phyloP scores from a whole-genome alignment of 1,284 basidiomycete genomes.

The Pseudomicrostroma phylloplanum region DNA sequence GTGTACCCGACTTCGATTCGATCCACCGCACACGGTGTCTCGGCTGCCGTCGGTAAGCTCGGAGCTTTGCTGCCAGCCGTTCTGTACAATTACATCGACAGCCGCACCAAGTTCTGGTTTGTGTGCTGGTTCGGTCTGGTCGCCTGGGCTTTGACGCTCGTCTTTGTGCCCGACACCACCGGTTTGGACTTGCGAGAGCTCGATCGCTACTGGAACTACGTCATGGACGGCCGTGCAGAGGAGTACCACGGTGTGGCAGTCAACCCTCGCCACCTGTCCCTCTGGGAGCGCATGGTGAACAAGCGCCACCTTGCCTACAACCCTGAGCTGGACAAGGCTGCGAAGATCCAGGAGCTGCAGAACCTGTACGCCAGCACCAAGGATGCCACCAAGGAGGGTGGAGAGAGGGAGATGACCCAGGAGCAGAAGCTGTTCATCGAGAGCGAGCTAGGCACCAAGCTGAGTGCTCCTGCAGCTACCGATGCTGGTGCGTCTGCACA shows the following conservation, averaged over 20 bases:
- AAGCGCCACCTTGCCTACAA: slow-evolving; percentile 57
- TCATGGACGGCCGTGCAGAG: slow-evolving; percentile 53
- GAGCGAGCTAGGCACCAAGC: slow-evolving; percentile 31
- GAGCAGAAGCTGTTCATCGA: slow-evolving; percentile 38
- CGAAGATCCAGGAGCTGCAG: slow-evolving; percentile 56
- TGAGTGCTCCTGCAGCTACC: slow-evolving; percentile 7
- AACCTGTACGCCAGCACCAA: slow-evolving; percentile 49
- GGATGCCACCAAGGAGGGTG: slow-evolving; percentile 14
- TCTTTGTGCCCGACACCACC: slow-evolving; percentile 57
- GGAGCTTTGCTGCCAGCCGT: slow-evolving; percentile 51
- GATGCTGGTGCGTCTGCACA: slow-evolving; percentile 11
- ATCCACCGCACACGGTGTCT: slow-evolving; percentile 51
- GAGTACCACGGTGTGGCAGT: slow-evolving; percentile 59
- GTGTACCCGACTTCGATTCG: slow-evolving; percentile 48
- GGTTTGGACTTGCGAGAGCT: slow-evolving; percentile 58
- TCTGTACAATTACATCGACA: slow-evolving; percentile 51
- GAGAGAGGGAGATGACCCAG: slow-evolving; percentile 25
- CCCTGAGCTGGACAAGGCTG: slow-evolving; percentile 55
- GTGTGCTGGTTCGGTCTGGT: slow-evolving; percentile 53
- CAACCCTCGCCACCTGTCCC: slow-evolving; percentile 56
- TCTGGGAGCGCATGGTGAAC: slow-evolving; percentile 55
- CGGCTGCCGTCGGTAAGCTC: slow-evolving; percentile 51
- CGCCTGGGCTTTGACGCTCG: slow-evolving; percentile 54
- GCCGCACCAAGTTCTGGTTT: slow-evolving; percentile 14
- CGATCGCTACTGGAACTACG: slow-evolving; percentile 58